These are phyloP conservation scores for Zygosaccharomyces pseudobailii DNA, from an alignment of 1,139 yeast genomes.

Conservation along the genomic window DNA sequence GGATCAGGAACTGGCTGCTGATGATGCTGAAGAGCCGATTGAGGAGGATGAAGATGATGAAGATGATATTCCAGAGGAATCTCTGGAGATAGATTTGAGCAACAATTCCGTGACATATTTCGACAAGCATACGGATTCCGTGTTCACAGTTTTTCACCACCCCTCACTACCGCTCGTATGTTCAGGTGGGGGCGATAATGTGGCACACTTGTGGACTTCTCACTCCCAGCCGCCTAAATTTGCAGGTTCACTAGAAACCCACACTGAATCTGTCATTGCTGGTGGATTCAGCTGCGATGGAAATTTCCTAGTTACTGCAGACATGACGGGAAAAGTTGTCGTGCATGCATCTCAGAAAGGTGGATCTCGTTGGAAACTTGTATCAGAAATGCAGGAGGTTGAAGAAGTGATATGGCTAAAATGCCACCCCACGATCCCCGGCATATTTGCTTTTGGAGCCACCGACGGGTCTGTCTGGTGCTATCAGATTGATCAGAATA, in stretches of 20 bases:
- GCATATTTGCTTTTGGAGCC: conserved; percentile 91
- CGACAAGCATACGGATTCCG: conserved; percentile 81
- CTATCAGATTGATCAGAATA: conserved; percentile 60
- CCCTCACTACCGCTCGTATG: conserved; percentile 78
- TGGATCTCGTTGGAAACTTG: conserved; percentile 76
- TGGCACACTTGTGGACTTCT: conserved; percentile 87
- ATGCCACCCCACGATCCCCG: conserved; percentile 68
- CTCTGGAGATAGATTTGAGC: conserved; percentile 64
- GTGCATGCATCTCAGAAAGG: conserved; percentile 67
- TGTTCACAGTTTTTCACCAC: conserved; percentile 72
- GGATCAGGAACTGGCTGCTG: conserved; percentile 49
- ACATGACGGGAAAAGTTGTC: conserved; percentile 85
- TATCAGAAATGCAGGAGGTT: conserved; percentile 74
- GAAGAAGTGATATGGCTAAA: conserved; percentile 78
- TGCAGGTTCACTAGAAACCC: conserved; percentile 68
- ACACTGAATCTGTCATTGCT: conserved; percentile 80
- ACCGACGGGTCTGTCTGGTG: conserved; percentile 94
- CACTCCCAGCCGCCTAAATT: conserved; percentile 77
- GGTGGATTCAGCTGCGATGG: conserved; percentile 86
- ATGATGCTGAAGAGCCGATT: conserved; percentile 40
- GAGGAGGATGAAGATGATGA: conserved; percentile 35
- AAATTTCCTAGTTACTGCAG: conserved; percentile 75
- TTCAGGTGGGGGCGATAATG: conserved; percentile 89
- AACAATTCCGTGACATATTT: conserved; percentile 88
- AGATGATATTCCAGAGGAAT: conserved; percentile 36